Percentiles rank a stretch among this genome's conserved stretches.
These are phyloP conservation scores for Emmonsiellopsis sp. DNA, from an alignment of 2,329 filamentous ascomycete species.

Conservation along the genomic window DNA sequence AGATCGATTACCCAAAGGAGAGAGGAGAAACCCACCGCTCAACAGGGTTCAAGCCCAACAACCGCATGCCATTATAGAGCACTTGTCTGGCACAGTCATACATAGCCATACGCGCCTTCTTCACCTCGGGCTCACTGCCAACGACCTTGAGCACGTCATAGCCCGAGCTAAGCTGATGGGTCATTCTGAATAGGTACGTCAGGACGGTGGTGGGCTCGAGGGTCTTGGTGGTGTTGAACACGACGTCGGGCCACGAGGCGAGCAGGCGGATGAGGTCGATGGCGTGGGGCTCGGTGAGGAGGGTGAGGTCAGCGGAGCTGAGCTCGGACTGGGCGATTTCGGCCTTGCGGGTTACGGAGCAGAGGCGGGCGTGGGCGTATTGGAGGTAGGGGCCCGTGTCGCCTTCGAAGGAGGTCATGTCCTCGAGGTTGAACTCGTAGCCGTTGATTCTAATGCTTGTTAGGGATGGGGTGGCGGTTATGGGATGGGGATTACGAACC, in stretches of 20 bases:
- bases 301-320: constrained; percentile 45
- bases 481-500: constrained; percentile 41
- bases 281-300: constrained; percentile 54
- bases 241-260: constrained; percentile 56
- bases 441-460: constrained; percentile 43
- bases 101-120: constrained; percentile 51
- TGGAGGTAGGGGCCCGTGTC: constrained; percentile 58
- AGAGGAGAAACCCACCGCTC: constrained; percentile 32
- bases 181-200: constrained; percentile 59
- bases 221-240: constrained; percentile 53
- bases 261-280: constrained; percentile 52
- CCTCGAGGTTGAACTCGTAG: constrained; percentile 56
- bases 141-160: constrained; percentile 56
- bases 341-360: constrained; percentile 50
- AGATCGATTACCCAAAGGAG: neutral
- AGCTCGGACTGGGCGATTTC: constrained; percentile 39
- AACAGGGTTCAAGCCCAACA: constrained; percentile 57
- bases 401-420: constrained; percentile 57
- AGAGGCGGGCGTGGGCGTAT: constrained; percentile 53
- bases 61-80: constrained; percentile 55
- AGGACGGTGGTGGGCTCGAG: constrained; percentile 59
- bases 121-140: constrained; percentile 48
- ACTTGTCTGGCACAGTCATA: constrained; percentile 56
- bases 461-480: constrained; percentile 39
- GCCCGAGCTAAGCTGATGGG: constrained; percentile 50